Conservation (phyloP, 1,139 yeast species). For the Geotrichum australiense region DNA sequence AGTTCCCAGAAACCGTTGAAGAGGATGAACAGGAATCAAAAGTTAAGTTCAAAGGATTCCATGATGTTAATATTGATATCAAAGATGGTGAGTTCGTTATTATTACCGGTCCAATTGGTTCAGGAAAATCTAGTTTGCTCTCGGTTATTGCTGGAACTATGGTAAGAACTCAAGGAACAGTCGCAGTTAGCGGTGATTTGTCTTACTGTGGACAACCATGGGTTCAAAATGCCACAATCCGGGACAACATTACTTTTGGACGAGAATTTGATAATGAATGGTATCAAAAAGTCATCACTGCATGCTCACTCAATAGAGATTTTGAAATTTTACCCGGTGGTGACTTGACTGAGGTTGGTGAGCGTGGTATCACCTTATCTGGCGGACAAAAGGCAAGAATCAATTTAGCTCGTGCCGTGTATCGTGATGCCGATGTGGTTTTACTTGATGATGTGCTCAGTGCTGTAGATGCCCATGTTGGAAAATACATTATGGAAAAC, state of each 20-base stretch:
- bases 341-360: slow-evolving; percentile 84
- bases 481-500: slow-evolving; percentile 67
- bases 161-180: slow-evolving; percentile 44
- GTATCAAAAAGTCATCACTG: slow-evolving; percentile 51
- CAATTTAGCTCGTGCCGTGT: slow-evolving; percentile 78
- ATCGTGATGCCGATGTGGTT: slow-evolving; percentile 58
- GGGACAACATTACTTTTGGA: slow-evolving; percentile 72
- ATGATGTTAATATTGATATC: slow-evolving; percentile 40
- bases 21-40: slow-evolving; percentile 27
- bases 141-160: slow-evolving; percentile 57
- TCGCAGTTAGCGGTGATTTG: slow-evolving; percentile 37
- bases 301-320: slow-evolving; percentile 65
- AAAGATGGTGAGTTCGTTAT: slow-evolving; percentile 56
- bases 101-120: slow-evolving; percentile 64
- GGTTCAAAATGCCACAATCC: slow-evolving; percentile 78
- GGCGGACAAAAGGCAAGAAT: slow-evolving; percentile 94
- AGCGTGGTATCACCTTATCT: slow-evolving; percentile 82
- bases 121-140: slow-evolving; percentile 62
- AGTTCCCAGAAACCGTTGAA: slow-evolving; percentile 6
- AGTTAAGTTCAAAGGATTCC: slow-evolving; percentile 39
- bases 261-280: slow-evolving; percentile 45
- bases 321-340: slow-evolving; percentile 70
- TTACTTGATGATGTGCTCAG: slow-evolving; percentile 79
- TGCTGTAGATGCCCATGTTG: slow-evolving; percentile 91
- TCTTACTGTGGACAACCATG: slow-evolving; percentile 56